Base-by-base conservation (phyloP, 805 yeast genomes). In the Zygoascus biomembranicola region DNA sequence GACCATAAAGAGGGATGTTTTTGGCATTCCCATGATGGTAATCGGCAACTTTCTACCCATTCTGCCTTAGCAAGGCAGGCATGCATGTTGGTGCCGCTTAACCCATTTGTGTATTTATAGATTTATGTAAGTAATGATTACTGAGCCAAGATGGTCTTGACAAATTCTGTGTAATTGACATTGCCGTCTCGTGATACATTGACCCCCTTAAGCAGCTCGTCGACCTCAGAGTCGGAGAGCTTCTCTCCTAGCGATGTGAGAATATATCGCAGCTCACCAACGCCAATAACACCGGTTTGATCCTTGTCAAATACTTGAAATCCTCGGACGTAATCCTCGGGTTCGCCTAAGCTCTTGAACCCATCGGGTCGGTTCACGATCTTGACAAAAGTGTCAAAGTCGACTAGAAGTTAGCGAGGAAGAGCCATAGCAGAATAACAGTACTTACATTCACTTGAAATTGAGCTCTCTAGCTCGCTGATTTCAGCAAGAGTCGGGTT, bases 231-330 rank as follows among this genome's bases (percentile, higher is more conserved):
- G 62, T 90, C 96, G 14, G 86, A 71, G 62, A 94, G 76, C 72
- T 90, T 90, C 72, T 94, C 99, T 56, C 99, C 99, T 62, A 94
- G 83, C 6, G 96, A 86, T 35, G 99, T 94, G 66, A 94, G 77
- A 69, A 94, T 90, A 72, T 94, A 94, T 69, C 95, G 82, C 64
- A 94, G 79, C 73, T 94, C 98, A 54, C 99, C 99, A 46, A 94
- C 96, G 43, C 97, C 95, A 62, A 94, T 94, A 73, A 84, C 87
- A 5, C 99, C 99, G 18, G 97, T 86, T 59, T 85, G 81, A 60
- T 90, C 96, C 74, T 92, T 94, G 74, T 94, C 99, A 63, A 94
- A 94, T 5, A 94, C 97, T 74, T 94, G 98, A 80, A 94, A 94
- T 0, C 92, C 94, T 67, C 92, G 87, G 66, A 94, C 81, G 71